phyloP scores from a whole-genome alignment of 129 eudicot species.

The Apium graveolens region DNA sequence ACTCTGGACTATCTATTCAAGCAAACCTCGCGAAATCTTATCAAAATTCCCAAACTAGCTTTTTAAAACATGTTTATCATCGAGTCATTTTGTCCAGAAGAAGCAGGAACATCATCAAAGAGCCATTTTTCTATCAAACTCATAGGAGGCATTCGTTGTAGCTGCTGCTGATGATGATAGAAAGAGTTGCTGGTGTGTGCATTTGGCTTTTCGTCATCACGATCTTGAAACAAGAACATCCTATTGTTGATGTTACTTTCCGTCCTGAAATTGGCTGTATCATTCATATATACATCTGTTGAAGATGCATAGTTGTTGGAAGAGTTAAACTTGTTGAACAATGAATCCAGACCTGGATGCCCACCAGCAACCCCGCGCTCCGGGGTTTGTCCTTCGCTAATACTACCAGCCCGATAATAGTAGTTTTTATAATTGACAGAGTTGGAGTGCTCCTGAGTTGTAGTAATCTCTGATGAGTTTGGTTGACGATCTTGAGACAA shows the following conservation, averaged over 20 bases:
- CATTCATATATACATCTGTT: neutral
- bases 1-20: neutral
- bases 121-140: neutral
- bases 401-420: neutral
- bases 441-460: conserved; percentile 13
- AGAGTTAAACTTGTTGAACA: conserved; percentile 12
- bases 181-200: neutral
- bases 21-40: neutral
- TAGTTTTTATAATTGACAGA: neutral
- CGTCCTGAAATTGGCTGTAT: neutral
- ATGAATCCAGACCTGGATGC: neutral
- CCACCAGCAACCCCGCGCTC: neutral
- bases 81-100: neutral
- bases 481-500: conserved; percentile 10
- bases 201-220: conserved; percentile 17
- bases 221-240: conserved; percentile 34
- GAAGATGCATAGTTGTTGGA: conserved; percentile 6
- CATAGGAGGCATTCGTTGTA: neutral
- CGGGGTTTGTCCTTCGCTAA: neutral
- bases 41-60: neutral
- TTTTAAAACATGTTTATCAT: neutral
- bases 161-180: neutral
- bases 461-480: conserved; percentile 37
- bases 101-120: conserved; percentile 2
- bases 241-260: neutral